Evolutionary conservation across 2,329 filamentous ascomycete species (phyloP), one percentile per base, ranked within the genome.

Genomic region (Penicillium thymicola): DNA sequence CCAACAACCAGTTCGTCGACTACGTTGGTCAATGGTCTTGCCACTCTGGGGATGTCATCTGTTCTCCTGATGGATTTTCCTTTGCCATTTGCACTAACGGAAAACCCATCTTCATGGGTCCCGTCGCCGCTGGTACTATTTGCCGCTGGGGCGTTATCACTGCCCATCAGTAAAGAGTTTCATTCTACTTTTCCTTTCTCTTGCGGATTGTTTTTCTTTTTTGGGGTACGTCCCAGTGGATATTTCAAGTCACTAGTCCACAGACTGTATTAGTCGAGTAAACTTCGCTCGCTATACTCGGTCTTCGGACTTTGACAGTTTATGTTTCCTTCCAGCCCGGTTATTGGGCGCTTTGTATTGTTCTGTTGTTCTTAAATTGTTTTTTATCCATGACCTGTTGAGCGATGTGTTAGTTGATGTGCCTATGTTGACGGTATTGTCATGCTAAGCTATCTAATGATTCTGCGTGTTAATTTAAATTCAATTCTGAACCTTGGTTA

Each of bases 11-110:
- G 2, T 64, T 62, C 58, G 32, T 38, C 40, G 46, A 45, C 46
- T 62, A 65, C 40, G 60, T 61, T 25, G 46, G 23, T 16, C 28
- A 54, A 18, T 56, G 52, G 16, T 10, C 59, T 18, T 73, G 72
- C 57, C 55, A 37, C 1, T 58, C 65, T 9, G 72, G 72, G 3
- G 65, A 67, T 8, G 68, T 76, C 37, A 58, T 71, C 25, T 76
- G 75, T 51, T 63, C 69, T 16, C 58, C 64, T 0, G 65, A 71
- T 46, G 73, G 69, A 5, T 60, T 48, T 2, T 59, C 64, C 21
- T 77, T 72, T 67, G 72, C 69, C 16, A 63, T 74, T 55, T 76
- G 73, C 62, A 59, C 59, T 46, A 55, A 69, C 47, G 67, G 66
- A n/a, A 50, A 40, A 0, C 65, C 71, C 6, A 51, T 72, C 41